These are phyloP conservation scores for Pythium aquatile DNA, from an alignment of 352 stramenopile genomes.

Conservation along the genomic window DNA sequence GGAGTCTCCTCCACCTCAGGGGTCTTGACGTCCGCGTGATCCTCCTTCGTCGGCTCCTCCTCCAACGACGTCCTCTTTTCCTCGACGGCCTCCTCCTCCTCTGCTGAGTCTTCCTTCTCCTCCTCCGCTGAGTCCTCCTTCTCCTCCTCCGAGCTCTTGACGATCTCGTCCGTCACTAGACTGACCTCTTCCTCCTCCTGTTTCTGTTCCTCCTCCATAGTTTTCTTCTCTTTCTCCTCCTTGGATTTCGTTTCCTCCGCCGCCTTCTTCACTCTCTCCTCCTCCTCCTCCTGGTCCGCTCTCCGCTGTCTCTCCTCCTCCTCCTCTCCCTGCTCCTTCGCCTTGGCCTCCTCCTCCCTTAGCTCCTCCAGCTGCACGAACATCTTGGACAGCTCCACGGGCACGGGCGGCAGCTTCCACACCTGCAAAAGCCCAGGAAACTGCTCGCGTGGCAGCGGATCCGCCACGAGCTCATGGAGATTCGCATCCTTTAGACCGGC, in stretches of 20 bases:
- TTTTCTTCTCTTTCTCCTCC: conserved; percentile 8
- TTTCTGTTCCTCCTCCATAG: conserved; percentile 3
- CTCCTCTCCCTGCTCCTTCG: conserved; percentile 16
- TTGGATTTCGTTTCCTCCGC: conserved; percentile 5
- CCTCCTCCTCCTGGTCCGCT: not conserved
- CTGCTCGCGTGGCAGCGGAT: conserved; percentile 42
- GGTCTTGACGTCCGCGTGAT: not conserved
- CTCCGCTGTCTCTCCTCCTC: conserved; percentile 2
- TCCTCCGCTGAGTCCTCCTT: not conserved
- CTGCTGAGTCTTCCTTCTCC: not conserved
- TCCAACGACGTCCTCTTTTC: not conserved
- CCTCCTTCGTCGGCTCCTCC: not conserved
- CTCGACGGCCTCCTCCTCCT: conserved; percentile 8
- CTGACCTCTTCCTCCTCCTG: not conserved
- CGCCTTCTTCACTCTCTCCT: conserved; percentile 13
- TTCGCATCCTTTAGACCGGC: conserved; percentile 36
- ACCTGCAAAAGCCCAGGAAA: conserved; percentile 48
- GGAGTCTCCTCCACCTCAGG: not conserved
- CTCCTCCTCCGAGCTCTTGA: conserved; percentile 15
- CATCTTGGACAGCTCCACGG: conserved; percentile 39
- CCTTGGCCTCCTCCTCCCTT: conserved; percentile 19
- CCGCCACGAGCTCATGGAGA: conserved; percentile 38
- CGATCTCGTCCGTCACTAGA: not conserved
- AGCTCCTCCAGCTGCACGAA: conserved; percentile 43
- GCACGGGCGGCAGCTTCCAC: conserved; percentile 40